These are phyloP conservation scores for Isabelozyma rhagii DNA, from an alignment of 805 yeast genomes.

Conservation along the genomic window DNA sequence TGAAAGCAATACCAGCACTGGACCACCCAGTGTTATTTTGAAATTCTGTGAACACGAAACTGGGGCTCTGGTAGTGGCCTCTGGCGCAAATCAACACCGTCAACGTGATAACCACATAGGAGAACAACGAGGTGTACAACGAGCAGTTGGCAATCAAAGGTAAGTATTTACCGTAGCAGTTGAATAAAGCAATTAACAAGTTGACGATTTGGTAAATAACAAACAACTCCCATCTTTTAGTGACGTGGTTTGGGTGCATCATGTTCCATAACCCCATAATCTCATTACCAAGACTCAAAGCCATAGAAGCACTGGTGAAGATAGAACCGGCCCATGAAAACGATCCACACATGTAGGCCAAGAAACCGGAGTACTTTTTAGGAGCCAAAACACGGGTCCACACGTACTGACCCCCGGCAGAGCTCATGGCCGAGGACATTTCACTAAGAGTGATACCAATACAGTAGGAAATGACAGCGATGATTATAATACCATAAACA, in stretches of 20 bases:
- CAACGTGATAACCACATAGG: constrained; percentile 32
- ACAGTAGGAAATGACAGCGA: constrained; percentile 31
- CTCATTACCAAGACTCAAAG: constrained; percentile 29
- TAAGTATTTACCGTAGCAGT: constrained; percentile 34
- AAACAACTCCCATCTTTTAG: constrained; percentile 35
- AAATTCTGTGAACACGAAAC: constrained; percentile 19
- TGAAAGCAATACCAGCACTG: constrained; percentile 33
- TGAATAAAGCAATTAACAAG: constrained; percentile 27
- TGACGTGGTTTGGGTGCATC: constrained; percentile 30
- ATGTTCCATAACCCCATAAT: constrained; percentile 37
- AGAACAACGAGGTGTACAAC: constrained; percentile 31
- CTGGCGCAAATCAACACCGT: constrained; percentile 38
- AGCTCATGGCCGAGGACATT: constrained; percentile 37
- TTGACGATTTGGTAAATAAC: constrained; percentile 35
- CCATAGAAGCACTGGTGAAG: constrained; percentile 40
- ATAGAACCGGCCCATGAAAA: constrained; percentile 43
- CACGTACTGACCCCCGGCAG: constrained; percentile 43
- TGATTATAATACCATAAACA: constrained; percentile 39
- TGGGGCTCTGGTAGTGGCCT: constrained; percentile 28
- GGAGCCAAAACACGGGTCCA: constrained; percentile 42
- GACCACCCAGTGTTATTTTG: constrained; percentile 24
- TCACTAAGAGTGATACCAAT: constrained; percentile 39
- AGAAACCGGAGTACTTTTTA: constrained; percentile 31
- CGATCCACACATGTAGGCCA: constrained; percentile 38
- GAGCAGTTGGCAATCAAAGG: constrained; percentile 34